A percentile compares a stretch with the other conserved stretches of the same genome.
These are phyloP conservation scores for Microcera coccophila DNA, from an alignment of 2,329 filamentous ascomycete species.

Conservation along the genomic window DNA sequence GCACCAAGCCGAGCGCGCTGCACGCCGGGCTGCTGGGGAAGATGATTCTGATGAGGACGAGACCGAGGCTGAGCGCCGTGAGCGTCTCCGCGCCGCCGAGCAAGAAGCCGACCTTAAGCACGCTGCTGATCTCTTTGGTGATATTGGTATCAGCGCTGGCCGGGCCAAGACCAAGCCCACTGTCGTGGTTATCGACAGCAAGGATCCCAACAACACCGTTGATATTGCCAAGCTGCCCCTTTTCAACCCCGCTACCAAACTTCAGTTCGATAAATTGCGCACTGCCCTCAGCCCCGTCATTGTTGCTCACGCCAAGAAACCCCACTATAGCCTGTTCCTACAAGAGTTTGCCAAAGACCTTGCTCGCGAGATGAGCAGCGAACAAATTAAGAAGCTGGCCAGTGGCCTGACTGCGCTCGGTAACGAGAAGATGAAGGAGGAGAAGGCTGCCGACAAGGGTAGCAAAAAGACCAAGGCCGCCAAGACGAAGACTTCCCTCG, in stretches of 20 bases:
- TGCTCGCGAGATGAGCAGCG: slow-evolving; percentile 79
- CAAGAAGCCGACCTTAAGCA: slow-evolving; percentile 85
- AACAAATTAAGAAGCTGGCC: slow-evolving; percentile 95
- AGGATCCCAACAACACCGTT: slow-evolving; percentile 72
- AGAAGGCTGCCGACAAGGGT: slow-evolving; percentile 89
- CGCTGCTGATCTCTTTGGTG: slow-evolving; percentile 85
- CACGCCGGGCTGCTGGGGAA: slow-evolving; percentile 48
- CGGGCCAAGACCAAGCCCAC: slow-evolving; percentile 65
- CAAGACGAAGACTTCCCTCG: slow-evolving; percentile 87
- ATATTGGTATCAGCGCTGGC: slow-evolving; percentile 61
- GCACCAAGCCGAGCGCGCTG: slow-evolving; percentile 59
- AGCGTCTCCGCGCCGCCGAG: slow-evolving; percentile 73
- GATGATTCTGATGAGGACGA: slow-evolving; percentile 64
- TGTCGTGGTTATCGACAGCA: slow-evolving; percentile 64
- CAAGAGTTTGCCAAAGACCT: slow-evolving; percentile 88
- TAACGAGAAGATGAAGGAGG: slow-evolving; percentile 98
- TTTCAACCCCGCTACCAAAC: slow-evolving; percentile 86
- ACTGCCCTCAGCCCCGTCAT: slow-evolving; percentile 77
- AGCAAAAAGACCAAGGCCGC: slow-evolving; percentile 96
- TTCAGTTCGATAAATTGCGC: slow-evolving; percentile 77
- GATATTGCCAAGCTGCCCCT: slow-evolving; percentile 76
- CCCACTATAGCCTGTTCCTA: slow-evolving; percentile 84
- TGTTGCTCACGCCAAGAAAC: slow-evolving; percentile 72
- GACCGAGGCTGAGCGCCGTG: slow-evolving; percentile 67
- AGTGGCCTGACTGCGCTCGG: slow-evolving; percentile 82